Conservation (phyloP, 805 yeast genomes). For the Ogataea zsoltii region DNA sequence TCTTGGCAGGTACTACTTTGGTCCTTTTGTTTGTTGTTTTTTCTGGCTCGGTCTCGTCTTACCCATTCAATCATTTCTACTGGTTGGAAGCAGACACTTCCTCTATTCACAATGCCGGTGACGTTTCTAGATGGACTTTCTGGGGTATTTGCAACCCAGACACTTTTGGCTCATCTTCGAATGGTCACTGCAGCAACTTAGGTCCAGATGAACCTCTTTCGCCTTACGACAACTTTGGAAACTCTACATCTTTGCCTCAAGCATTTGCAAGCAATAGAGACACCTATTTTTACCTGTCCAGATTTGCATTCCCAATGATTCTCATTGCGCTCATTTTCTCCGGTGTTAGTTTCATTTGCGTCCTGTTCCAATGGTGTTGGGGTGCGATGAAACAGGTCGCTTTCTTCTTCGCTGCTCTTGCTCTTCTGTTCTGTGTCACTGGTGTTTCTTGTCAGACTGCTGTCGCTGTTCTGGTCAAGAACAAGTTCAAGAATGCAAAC, state of each 20-base stretch:
- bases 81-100: constrained; percentile 74
- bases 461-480: constrained; percentile 69
- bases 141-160: constrained; percentile 69
- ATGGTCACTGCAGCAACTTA: constrained; percentile 38
- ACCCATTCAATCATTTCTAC: constrained; percentile 65
- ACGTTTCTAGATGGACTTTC: constrained; percentile 72
- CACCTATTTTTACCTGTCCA: constrained; percentile 60
- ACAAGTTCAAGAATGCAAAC: constrained; percentile 57
- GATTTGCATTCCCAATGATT: constrained; percentile 65
- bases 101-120: constrained; percentile 44
- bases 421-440: constrained; percentile 54
- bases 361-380: constrained; percentile 58
- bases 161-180: constrained; percentile 27
- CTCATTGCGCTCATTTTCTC: constrained; percentile 61
- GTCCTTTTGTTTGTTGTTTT: constrained; percentile 58
- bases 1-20: constrained; percentile 49
- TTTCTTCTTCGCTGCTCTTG: constrained; percentile 51
- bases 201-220: constrained; percentile 76
- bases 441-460: constrained; percentile 78
- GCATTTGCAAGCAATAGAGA: constrained; percentile 56
- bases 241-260: constrained; percentile 51
- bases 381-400: constrained; percentile 53
- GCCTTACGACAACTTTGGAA: constrained; percentile 70
- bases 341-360: constrained; percentile 60
- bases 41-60: constrained; percentile 59